Evolutionary conservation across 179 eudicot species (phyloP), one percentile per base, ranked within the genome.

Genomic region (Vitellaria paradoxa): DNA sequence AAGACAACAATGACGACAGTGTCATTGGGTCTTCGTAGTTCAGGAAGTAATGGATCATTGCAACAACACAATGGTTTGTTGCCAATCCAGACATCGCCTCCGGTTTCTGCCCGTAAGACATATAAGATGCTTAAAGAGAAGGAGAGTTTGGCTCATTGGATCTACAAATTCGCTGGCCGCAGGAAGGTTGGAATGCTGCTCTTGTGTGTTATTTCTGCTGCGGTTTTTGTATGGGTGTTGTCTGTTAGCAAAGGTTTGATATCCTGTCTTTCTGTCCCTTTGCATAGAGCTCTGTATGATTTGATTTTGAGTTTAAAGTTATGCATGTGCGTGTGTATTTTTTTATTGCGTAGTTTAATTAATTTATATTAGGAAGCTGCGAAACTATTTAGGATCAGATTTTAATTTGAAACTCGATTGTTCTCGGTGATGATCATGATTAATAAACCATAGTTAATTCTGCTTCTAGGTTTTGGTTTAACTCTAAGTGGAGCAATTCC

Each of bases 121-220:
- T 85, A 86, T 2, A 96, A 93, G 88, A 88, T 89, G 89, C 72
- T 84, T 65, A 96, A 93, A 84, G 98, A 93, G 49, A 96, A 91
- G 81, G 99, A 96, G 47, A 92, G 84, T 30, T 81, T 88, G 76
- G 82, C 89, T 57, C 87, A 76, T 71, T 91, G 94, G 94, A 81
- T 92, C 83, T 91, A 79, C 79, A 96, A 92, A 80, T 85, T 87
- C 70, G 87, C 84, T 13, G 94, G 94, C 30, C 81, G 98, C 70
- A 93, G 86, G 78, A 96, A 92, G 86, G 91, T 92, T 80, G 99
- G 98, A 66, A 96, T 96, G 99, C 84, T 96, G 72, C 90, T 96
- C 40, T 82, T 96, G 77, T 92, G 90, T 82, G 70, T 87, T 71
- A 88, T 90, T 80, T 93, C 99, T 7, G 85, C 91, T 47, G 93